Evolutionary conservation across 345 rosid species (phyloP), one percentile per base, ranked within the genome.

Genomic region (Carallia brachiata): DNA sequence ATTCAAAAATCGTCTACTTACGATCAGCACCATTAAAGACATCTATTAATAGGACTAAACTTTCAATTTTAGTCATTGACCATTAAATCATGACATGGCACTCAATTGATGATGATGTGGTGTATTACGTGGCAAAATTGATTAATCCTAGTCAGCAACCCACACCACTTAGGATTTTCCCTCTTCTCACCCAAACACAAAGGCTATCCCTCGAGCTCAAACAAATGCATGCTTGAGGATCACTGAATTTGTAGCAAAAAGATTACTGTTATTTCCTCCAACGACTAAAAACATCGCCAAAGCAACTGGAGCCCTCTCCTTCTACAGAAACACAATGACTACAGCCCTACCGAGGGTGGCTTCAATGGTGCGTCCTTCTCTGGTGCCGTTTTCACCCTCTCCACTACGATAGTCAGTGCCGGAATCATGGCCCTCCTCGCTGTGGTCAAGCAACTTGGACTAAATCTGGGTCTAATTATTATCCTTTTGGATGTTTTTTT

Each of bases 391-490:
- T 89, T 82, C 75, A 89, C 86, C 72, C 89, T 86, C 47, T 86
- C 89, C 61, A 89, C 91, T 58, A 85, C 89, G 37, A 77, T 86
- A 66, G 83, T 89, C 6, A 89, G 91, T 16, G 88, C 88, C 32
- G 88, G 94, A 27, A 83, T 89, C 80, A 86, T 85, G 89, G 89
- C 88, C n/a, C 81, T 89, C 8, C 91, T 88, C 5, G 84, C 91
- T 40, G 72, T 83, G 36, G 82, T 85, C 56, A 86, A 79, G 67
- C 87, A 85, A 57, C 39, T 89, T 60, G 94, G 91, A 7, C 63
- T 86, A 6, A 65, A 86, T 50, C 91, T 84, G 0, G 86, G 91
- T 7, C 69, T 89, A 3, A 15, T 78, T 1, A 73, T 80, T 78
- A 89, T 86, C 19, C 54, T 78, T 28, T 50, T 82, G 18, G 87